Evolutionary conservation across 116 monocot species (phyloP).

Genomic region (Dioscorea cayenensis): DNA sequence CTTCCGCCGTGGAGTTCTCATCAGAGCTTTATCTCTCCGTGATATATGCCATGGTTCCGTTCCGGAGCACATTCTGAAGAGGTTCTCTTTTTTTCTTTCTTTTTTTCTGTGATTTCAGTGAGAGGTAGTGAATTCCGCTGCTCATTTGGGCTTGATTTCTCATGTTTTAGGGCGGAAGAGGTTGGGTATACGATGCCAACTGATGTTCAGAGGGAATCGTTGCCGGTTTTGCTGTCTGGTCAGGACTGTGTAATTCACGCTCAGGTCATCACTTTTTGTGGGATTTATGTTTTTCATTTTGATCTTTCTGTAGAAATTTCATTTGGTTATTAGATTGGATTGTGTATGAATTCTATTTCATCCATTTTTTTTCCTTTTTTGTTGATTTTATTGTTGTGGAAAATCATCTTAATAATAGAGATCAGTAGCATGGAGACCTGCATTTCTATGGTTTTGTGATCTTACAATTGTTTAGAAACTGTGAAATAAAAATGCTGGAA

Average conservation of each 20-base stretch:
- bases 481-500: no score
- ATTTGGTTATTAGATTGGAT: background rate
- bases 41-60: constrained; percentile 60
- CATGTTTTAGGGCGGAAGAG: constrained; percentile 60
- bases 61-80: constrained; percentile 56
- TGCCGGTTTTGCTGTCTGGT: constrained; percentile 74
- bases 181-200: constrained; percentile 64
- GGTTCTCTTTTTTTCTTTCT: constrained; percentile 11
- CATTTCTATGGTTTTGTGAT: no score
- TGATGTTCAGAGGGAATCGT: constrained; percentile 73
- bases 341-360: background rate
- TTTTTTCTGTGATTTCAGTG: background rate
- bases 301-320: background rate
- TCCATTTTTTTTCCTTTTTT: no score
- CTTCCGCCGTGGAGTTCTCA: background rate
- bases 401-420: no score
- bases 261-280: constrained; percentile 40
- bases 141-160: background rate
- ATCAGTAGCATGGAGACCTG: no score
- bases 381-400: no score
- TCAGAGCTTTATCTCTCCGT: constrained; percentile 20
- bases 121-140: background rate
- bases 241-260: constrained; percentile 89
- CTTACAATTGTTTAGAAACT: no score
- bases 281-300: constrained; percentile 2